Conservation (phyloP, 768 basidiomycete genomes). For the Fistulinella prunicolor region DNA sequence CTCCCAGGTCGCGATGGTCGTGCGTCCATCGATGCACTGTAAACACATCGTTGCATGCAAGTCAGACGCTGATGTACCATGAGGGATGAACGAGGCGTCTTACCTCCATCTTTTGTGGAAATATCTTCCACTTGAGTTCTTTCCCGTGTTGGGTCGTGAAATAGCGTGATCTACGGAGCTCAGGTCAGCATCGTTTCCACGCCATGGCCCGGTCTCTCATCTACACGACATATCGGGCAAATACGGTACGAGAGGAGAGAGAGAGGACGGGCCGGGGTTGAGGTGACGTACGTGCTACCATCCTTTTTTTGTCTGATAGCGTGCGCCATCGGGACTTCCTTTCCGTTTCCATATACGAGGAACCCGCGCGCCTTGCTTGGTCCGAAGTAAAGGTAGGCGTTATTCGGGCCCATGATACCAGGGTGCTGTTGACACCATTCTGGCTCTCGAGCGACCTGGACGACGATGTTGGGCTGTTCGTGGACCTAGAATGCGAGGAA, state of each 20-base stretch:
- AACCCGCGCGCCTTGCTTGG: constrained; percentile 59
- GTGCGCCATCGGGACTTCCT: constrained; percentile 54
- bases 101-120: constrained; percentile 67
- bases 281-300: constrained; percentile 63
- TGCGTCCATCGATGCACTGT: constrained; percentile 65
- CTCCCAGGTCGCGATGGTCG: constrained; percentile 67
- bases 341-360: constrained; percentile 66
- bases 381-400: constrained; percentile 73
- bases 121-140: constrained; percentile 74
- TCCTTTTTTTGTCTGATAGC: constrained; percentile 57
- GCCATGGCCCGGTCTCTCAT: too few species aligned
- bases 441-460: constrained; percentile 61
- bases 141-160: constrained; percentile 68
- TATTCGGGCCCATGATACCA: constrained; percentile 76
- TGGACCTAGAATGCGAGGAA: constrained; percentile 41
- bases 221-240: too few species aligned
- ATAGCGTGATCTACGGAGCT: constrained; percentile 57
- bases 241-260: background rate
- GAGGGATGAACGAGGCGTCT: too few species aligned
- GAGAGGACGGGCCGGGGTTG: background rate
- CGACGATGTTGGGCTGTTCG: constrained; percentile 56
- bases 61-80: too few species aligned
- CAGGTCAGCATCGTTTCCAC: constrained; percentile 1
- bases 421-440: constrained; percentile 67
- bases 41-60: too few species aligned